Base-by-base conservation (phyloP, 1,139 yeast species). In the Lodderomyces elongisporus region DNA sequence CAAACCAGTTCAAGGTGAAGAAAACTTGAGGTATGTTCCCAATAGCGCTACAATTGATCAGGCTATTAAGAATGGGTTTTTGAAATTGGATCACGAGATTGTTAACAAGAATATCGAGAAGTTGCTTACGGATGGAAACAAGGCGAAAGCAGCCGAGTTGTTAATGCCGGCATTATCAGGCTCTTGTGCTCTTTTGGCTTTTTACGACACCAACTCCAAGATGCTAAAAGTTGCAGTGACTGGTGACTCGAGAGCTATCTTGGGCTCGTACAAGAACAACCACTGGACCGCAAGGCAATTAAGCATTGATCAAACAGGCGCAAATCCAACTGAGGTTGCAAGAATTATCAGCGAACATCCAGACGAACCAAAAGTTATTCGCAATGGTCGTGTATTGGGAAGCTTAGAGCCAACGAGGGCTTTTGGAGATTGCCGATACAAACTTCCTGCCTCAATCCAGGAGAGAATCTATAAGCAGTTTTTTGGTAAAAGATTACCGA, bases 321-420 rank as follows among this genome's bases (percentile, higher is more conserved):
- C 93, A 20, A 89, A 85, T 53, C 80, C 83, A 14, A 77, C 83
- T 3, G 99, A 91, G 58, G 95, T 84, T 14, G 83, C 79, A 16
- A 74, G 96, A 43, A 77, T 91, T 37, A 74, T 80, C 29, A 66
- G 77, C 31, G 97, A 89, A 58, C 98, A 91, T 58, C 98, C 98
- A 1, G 81, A 80, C 40, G 97, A 91, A 58, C 81, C 87, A 18
- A 77, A 77, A 38, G 91, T 82, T 24, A 79, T 89, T 17, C 74
- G 87, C 48, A 78, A 85, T 42, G 98, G 98, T 4, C 74, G 98
- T 46, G 85, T 93, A 4, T 70, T 91, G 46, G 99, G 99, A 0
- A 77, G 89, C n/a, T 70, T 91, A 43, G 98, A 93, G 57, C 98
- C 99, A 4, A 79, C 95, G 0, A 71, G 98, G 49, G 95, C 97